These are phyloP conservation scores for Eucalyptus curtisii DNA, from an alignment of 345 rosid genomes.

Conservation along the genomic window DNA sequence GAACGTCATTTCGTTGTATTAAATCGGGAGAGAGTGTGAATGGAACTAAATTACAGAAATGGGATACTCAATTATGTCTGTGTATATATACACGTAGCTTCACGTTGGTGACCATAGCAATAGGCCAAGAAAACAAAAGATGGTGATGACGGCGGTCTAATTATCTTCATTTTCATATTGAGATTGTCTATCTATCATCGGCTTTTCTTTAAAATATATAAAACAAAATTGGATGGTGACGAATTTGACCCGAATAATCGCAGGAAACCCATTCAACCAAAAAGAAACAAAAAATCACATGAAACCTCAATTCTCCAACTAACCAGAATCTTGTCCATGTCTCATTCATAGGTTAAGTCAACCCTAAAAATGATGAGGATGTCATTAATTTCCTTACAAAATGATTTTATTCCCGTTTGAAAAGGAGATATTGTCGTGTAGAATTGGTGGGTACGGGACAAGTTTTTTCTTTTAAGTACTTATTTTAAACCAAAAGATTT, in stretches of 20 bases:
- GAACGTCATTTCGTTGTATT: too few relatives aligned
- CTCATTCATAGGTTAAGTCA: not conserved
- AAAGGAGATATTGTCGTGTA: not conserved
- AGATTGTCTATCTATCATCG: too few relatives aligned
- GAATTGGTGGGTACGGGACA: too few relatives aligned
- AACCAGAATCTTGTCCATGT: not conserved
- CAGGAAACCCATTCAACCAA: not conserved
- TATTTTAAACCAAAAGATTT: too few relatives aligned
- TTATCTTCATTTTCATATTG: too few relatives aligned
- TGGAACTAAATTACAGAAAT: too few relatives aligned
- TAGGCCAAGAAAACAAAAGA: not conserved
- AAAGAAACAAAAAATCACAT: not conserved
- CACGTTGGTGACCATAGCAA: not conserved
- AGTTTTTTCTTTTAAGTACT: too few relatives aligned
- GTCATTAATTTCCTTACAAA: not conserved
- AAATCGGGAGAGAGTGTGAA: too few relatives aligned
- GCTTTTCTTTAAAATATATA: too few relatives aligned
- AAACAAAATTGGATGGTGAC: not conserved
- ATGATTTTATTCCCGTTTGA: not conserved
- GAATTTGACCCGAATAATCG: not conserved
- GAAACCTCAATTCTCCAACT: not conserved
- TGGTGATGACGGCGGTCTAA: not conserved
- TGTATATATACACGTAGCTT: too few relatives aligned
- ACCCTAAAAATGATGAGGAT: not conserved
- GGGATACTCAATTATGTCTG: not conserved